phyloP scores from a whole-genome alignment of 2,329 filamentous ascomycete genomes.

The Pseudopyrenochaeta lycopersici region DNA sequence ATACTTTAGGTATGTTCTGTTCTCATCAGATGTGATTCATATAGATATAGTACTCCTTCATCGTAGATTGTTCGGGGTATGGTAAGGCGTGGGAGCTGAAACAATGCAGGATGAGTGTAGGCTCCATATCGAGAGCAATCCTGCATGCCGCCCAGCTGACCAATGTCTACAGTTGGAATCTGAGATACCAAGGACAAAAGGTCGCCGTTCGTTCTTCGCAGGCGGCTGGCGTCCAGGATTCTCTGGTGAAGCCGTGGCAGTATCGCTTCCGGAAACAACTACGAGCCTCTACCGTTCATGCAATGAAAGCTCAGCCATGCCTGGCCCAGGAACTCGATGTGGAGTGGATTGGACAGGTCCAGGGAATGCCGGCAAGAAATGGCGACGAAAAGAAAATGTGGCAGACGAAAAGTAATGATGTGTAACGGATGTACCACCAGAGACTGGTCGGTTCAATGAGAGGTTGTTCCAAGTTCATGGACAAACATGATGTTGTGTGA shows the following conservation, averaged over 20 bases:
- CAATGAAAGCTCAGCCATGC: no score
- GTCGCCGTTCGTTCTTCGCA: not conserved
- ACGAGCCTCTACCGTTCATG: no score
- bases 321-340: no score
- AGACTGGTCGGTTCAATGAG: not conserved
- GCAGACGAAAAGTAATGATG: not conserved
- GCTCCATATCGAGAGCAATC: not conserved
- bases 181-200: not conserved
- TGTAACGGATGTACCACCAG: not conserved
- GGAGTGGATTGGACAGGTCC: not conserved
- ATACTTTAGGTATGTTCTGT: not conserved
- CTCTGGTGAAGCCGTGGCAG: no score
- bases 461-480: no score
- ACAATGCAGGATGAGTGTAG: not conserved
- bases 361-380: not conserved
- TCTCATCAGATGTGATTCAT: not conserved
- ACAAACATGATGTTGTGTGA: not conserved
- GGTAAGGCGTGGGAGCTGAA: not conserved
- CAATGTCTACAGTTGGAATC: not conserved
- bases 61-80: not conserved
- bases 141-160: not conserved
- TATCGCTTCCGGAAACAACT: no score
- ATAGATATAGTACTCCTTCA: not conserved
- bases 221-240: not conserved
- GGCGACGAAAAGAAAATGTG: not conserved